These are phyloP conservation scores for Zymoseptoria tritici DNA, from an alignment of 2,329 filamentous ascomycete genomes.

Conservation along the genomic window DNA sequence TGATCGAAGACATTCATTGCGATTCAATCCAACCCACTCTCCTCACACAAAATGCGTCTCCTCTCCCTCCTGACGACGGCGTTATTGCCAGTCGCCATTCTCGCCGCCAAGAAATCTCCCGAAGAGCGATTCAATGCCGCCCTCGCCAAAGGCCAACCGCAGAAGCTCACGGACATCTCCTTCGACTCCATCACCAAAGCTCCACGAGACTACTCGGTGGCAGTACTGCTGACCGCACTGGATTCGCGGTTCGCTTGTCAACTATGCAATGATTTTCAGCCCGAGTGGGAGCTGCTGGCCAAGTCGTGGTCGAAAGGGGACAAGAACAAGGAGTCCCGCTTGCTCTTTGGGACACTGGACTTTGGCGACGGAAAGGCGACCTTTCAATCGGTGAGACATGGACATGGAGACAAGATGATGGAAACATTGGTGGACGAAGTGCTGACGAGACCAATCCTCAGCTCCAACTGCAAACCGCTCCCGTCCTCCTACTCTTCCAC, in stretches of 20 bases:
- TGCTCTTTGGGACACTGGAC: slow-evolving; percentile 80
- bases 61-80: slow-evolving; percentile 54
- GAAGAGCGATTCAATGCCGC: slow-evolving; percentile 64
- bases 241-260: slow-evolving; percentile 77
- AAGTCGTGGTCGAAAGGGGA: slow-evolving; percentile 85
- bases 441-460: slow-evolving; percentile 34
- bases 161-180: slow-evolving; percentile 69
- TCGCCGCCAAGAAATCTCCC: slow-evolving; percentile 52
- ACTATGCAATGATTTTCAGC: slow-evolving; percentile 83
- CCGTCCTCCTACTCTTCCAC: slow-evolving; percentile 78
- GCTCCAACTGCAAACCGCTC: slow-evolving; percentile 90
- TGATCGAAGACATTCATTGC: background rate
- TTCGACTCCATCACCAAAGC: slow-evolving; percentile 69
- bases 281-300: slow-evolving; percentile 82
- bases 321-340: slow-evolving; percentile 60
- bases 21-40: background rate
- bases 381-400: slow-evolving; percentile 68
- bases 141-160: slow-evolving; percentile 60
- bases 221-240: slow-evolving; percentile 78
- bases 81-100: slow-evolving; percentile 50
- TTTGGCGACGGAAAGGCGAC: slow-evolving; percentile 75
- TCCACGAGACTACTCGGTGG: slow-evolving; percentile 76
- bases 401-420: background rate
- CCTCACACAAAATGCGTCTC: slow-evolving; percentile 55
- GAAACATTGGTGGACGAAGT: background rate